These are phyloP conservation scores for Bretschneidera sinensis DNA, from an alignment of 345 rosid species.

Conservation along the genomic window DNA sequence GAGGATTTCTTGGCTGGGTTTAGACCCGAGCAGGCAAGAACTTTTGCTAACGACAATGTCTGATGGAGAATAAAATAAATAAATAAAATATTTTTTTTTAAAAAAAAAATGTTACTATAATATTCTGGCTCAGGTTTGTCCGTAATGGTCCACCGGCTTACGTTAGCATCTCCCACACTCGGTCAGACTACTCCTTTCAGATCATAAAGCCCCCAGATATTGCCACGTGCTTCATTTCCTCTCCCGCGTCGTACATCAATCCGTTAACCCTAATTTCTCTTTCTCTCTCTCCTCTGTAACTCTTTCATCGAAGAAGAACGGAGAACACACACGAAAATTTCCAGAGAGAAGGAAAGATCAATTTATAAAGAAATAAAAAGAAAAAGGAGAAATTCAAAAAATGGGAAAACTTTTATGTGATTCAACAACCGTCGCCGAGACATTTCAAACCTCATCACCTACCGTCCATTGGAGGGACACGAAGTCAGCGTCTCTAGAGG, in stretches of 20 bases:
- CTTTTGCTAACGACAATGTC: not conserved
- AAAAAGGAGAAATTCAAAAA: conserved; percentile 2
- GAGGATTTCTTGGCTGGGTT: no score
- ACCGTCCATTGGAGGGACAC: conserved; percentile 56
- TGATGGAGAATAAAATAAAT: not conserved
- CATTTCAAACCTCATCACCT: conserved; percentile 62
- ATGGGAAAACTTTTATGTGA: conserved; percentile 91
- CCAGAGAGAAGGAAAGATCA: not conserved
- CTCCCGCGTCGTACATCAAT: conserved; percentile 49
- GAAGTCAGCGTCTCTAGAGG: conserved; percentile 29
- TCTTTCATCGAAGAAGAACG: conserved; percentile 23
- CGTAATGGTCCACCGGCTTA: conserved; percentile 20
- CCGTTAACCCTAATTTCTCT: conserved; percentile 51
- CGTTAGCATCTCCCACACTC: conserved; percentile 17
- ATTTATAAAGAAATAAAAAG: not conserved
- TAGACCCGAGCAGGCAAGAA: no score
- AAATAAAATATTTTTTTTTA: not conserved
- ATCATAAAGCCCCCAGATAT: conserved; percentile 17
- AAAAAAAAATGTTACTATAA: no score
- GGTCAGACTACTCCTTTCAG: not conserved
- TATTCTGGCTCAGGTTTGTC: not conserved
- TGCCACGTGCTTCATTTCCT: conserved; percentile 44
- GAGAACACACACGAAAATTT: not conserved
- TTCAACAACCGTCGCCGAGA: conserved; percentile 59
- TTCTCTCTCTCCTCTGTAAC: conserved; percentile 13